Conservation (phyloP, 306 rosid species). For the Medicago lupulina region DNA sequence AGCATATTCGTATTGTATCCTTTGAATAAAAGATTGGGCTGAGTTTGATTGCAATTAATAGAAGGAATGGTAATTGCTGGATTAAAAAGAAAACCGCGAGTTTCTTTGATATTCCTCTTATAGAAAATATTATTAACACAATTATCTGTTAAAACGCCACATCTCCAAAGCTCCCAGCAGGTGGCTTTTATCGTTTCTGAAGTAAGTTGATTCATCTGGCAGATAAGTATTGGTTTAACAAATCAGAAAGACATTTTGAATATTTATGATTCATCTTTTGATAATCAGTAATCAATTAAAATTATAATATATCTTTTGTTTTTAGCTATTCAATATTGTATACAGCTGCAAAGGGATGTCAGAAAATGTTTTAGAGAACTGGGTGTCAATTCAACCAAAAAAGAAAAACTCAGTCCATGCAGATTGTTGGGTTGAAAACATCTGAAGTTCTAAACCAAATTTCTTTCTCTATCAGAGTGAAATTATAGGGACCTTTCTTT, state of each 20-base stretch:
- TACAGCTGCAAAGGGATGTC: neutral
- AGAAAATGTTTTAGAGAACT: neutral
- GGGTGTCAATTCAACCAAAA: neutral
- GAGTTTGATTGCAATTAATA: neutral
- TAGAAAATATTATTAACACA: neutral
- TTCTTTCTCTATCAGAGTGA: neutral
- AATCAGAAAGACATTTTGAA: neutral
- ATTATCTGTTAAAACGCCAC: neutral
- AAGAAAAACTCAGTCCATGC: neutral
- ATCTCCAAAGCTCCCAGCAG: conserved; percentile 8
- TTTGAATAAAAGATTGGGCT: neutral
- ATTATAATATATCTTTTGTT: neutral
- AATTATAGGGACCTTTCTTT: neutral
- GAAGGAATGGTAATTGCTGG: neutral
- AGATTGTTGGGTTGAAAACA: neutral
- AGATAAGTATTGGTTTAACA: neutral
- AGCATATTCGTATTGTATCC: neutral
- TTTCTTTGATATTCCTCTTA: neutral
- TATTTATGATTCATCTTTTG: neutral
- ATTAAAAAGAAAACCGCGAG: neutral
- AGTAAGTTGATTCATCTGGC: neutral
- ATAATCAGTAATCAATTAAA: neutral
- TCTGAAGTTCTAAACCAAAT: neutral
- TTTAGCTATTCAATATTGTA: neutral
- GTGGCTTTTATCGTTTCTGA: neutral